A percentile compares a stretch with the other conserved stretches of the same genome.
These are phyloP conservation scores for Penicillium psychrofluorescens DNA, from an alignment of 495 filamentous ascomycete genomes.

Conservation along the genomic window DNA sequence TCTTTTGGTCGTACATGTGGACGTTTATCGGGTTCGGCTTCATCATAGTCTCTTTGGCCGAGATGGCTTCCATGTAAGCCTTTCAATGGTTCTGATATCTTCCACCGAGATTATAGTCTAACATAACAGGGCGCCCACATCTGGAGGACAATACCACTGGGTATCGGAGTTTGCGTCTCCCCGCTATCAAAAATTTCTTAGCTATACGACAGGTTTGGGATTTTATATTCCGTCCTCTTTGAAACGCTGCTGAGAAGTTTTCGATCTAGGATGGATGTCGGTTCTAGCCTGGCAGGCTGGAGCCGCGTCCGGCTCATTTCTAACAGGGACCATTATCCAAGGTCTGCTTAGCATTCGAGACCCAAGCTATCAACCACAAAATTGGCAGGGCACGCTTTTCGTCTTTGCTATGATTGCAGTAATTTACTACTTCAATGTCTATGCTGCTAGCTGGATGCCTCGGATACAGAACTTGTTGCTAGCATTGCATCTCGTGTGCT, in stretches of 20 bases:
- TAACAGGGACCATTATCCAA: constrained; percentile 40
- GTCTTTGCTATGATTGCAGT: constrained; percentile 36
- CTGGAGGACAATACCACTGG: constrained; percentile 44
- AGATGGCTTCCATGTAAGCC: constrained; percentile 33
- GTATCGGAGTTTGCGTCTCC: constrained; percentile 40
- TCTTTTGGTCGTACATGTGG: constrained; percentile 28
- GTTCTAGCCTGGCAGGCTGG: constrained; percentile 34
- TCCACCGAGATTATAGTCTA: no score
- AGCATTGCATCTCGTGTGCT: constrained; percentile 34
- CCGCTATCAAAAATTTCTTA: constrained; percentile 33
- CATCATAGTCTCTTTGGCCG: constrained; percentile 26
- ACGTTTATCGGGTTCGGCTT: constrained; percentile 26
- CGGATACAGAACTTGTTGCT: constrained; percentile 29
- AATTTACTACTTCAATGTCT: constrained; percentile 35
- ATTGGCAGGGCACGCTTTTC: constrained; percentile 40
- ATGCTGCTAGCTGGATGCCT: constrained; percentile 28
- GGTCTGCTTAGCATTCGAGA: constrained; percentile 31
- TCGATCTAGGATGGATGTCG: constrained; percentile 35
- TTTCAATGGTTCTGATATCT: background rate
- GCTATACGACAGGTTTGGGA: constrained; percentile 32
- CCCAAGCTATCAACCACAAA: constrained; percentile 22
- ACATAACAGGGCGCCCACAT: constrained; percentile 18
- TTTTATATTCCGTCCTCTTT: background rate
- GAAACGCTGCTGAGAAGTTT: background rate
- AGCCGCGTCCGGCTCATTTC: constrained; percentile 29